These are phyloP conservation scores for Eucalyptus coolabah DNA, from an alignment of 345 rosid species.

Conservation along the genomic window DNA sequence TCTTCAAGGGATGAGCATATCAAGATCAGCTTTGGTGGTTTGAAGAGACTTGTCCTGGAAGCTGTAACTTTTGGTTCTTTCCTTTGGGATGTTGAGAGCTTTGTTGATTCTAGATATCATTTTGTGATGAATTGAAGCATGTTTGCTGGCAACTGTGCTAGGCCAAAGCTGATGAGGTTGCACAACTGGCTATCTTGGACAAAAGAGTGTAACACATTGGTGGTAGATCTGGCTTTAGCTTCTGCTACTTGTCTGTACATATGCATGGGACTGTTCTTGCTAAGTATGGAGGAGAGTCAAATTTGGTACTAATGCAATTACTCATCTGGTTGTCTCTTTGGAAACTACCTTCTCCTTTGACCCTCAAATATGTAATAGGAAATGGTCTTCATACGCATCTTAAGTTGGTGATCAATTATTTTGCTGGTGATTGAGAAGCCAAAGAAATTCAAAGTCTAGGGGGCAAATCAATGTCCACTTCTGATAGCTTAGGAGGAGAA, in stretches of 20 bases:
- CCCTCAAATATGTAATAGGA: background rate
- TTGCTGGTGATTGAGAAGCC: background rate
- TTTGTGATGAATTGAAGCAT: constrained; percentile 49
- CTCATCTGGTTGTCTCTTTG: background rate
- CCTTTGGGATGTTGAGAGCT: constrained; percentile 96
- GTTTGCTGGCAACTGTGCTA: background rate
- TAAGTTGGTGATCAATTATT: background rate
- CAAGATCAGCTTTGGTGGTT: constrained; percentile 75
- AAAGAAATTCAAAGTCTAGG: background rate
- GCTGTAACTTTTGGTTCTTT: constrained; percentile 97
- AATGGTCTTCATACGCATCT: background rate
- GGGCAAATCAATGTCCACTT: background rate
- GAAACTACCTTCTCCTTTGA: background rate
- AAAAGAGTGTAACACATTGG: background rate
- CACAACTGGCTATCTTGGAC: background rate
- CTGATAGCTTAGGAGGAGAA: background rate
- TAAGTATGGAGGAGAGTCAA: background rate
- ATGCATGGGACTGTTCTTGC: background rate
- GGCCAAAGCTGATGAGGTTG: background rate
- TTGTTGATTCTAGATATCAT: constrained; percentile 89
- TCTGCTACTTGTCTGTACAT: background rate
- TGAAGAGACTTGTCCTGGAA: constrained; percentile 91
- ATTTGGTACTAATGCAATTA: background rate
- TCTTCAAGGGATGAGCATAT: constrained; percentile 62
- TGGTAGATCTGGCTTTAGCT: background rate